Base-by-base conservation (phyloP, 768 basidiomycete species). In the Cystofilobasidium capitatum region DNA sequence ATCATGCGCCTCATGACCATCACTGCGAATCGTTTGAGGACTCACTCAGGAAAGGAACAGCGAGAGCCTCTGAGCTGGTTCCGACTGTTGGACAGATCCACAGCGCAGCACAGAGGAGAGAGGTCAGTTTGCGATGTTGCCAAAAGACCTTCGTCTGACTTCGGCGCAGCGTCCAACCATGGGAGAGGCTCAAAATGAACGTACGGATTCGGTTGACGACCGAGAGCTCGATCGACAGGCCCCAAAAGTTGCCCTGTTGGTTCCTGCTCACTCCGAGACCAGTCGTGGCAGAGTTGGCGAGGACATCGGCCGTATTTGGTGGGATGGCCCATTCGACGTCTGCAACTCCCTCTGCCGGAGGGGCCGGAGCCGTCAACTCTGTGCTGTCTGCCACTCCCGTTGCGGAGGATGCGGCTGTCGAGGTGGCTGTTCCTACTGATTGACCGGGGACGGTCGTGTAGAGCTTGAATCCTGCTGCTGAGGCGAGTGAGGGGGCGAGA, bases 201-300 rank as follows among this genome's bases (percentile, higher is more conserved):
- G 69, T 74, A 87, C 86, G 75, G 70, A 86, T 79, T 78, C 83
- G 83, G 64, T 81, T 83, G 14, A 84, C 81, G 12, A 88, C 83
- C 42, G 86, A 87, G 79, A 88, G 81, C 75, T 89, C 88, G 40
- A 89, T 81, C 3, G 85, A 87, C 73, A 89, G 88, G 4, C 86
- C 87, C 64, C 83, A 81, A 72, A 88, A 88, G 22, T 82, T 80
- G 37, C 59, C 59, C 22, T 26, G 14, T 26, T 61, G 59, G 8
- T 20, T 13, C 26, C 59, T 24, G 10, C 14, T 12, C 26, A 61
- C 20, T 37, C 22, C 16, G 16, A 42, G 7, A n/a, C 59, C 59
- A 5, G n/a, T 61, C 59, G 59, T 55, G 12, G 7, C 49, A n/a
- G 49, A 33, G 51, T 55, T 55, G 51, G 26, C 51, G 29, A 24